Percentiles rank a stretch among this genome's conserved stretches.
phyloP scores from a whole-genome alignment of 176 grass and related monocot genomes.

The Neostapfia colusana region DNA sequence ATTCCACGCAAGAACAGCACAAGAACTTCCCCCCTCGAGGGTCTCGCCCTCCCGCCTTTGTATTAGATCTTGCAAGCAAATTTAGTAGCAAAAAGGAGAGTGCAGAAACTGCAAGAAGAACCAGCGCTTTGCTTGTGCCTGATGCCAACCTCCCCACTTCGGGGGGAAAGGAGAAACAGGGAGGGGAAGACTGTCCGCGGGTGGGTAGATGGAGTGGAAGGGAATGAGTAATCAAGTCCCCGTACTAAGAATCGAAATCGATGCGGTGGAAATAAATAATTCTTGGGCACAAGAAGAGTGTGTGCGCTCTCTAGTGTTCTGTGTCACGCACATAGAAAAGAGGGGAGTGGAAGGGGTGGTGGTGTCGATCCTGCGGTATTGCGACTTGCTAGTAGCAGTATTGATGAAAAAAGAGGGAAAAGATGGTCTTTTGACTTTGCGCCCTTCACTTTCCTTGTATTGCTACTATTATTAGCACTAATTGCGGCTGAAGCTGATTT shows the following conservation, averaged over 20 bases:
- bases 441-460: neutral
- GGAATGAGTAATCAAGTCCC: conserved; percentile 43
- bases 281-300: conserved; percentile 11
- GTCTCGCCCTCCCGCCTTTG: neutral
- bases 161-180: conserved; percentile 23
- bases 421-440: neutral
- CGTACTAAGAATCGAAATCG: conserved; percentile 31
- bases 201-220: conserved; percentile 25
- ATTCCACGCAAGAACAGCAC: conserved; percentile 10
- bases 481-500: neutral
- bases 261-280: conserved; percentile 38
- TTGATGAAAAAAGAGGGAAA: too few species aligned
- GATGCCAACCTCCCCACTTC: conserved; percentile 46
- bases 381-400: too few species aligned
- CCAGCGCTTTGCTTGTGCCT: conserved; percentile 40
- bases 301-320: neutral
- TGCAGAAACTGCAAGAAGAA: conserved; percentile 33
- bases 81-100: neutral
- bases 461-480: neutral
- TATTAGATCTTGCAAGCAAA: conserved; percentile 48
- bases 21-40: neutral
- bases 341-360: neutral
- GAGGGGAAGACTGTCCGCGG: conserved; percentile 4
- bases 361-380: too few species aligned
- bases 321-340: neutral